These are phyloP conservation scores for Suillus subluteus DNA, from an alignment of 768 basidiomycete species.

Conservation along the genomic window DNA sequence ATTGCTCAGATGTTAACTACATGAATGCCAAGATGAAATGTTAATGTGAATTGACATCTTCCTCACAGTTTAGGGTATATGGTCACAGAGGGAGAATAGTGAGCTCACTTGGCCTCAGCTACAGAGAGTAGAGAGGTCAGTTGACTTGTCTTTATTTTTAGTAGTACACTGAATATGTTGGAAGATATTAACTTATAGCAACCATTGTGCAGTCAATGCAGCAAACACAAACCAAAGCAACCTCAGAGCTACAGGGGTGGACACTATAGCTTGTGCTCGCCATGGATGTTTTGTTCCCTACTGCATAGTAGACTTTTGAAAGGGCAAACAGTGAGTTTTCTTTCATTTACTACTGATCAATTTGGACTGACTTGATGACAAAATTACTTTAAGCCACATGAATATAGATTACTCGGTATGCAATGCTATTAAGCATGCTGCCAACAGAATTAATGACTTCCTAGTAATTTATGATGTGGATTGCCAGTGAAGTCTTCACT, in stretches of 20 bases:
- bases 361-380: neutral
- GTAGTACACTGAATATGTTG: too few species aligned
- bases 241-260: too few species aligned
- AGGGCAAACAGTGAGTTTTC: slow-evolving; percentile 27
- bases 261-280: too few species aligned
- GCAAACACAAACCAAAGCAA: too few species aligned
- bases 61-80: slow-evolving; percentile 32
- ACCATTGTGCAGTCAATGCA: too few species aligned
- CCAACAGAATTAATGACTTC: neutral
- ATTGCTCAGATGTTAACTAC: too few species aligned
- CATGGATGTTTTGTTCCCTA: slow-evolving; percentile 10
- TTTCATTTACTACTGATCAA: neutral
- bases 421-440: slow-evolving; percentile 21
- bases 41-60: slow-evolving; percentile 21
- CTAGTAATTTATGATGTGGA: slow-evolving; percentile 34
- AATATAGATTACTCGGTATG: slow-evolving; percentile 33
- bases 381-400: slow-evolving; percentile 22
- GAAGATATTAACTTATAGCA: too few species aligned
- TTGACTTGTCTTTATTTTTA: neutral
- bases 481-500: slow-evolving; percentile 29
- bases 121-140: slow-evolving; percentile 13
- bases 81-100: slow-evolving; percentile 23
- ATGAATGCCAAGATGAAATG: too few species aligned
- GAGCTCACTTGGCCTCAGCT: slow-evolving; percentile 21
- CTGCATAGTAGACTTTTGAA: slow-evolving; percentile 34